Evolutionary conservation across 164 flowering plant species (phyloP).

Genomic region (Macadamia tetraphylla): DNA sequence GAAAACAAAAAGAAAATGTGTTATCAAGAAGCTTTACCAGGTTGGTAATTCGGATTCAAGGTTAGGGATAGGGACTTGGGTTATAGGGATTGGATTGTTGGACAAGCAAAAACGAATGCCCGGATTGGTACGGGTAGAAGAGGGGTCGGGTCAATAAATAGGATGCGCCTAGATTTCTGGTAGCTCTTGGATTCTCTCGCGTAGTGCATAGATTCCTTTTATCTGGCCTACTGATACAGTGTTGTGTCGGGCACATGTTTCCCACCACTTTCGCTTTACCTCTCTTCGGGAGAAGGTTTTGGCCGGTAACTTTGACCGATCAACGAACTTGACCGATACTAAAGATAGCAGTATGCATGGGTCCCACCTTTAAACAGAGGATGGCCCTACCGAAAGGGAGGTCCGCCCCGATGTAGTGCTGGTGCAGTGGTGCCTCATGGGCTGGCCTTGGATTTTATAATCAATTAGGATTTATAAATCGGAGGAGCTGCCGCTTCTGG

Average conservation of each 20-base stretch:
- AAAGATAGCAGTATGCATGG: not conserved
- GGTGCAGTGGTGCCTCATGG: not conserved
- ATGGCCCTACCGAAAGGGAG: not conserved
- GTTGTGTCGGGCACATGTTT: not conserved
- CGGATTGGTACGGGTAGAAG: no score
- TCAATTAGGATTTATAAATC: not conserved
- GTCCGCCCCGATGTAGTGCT: not conserved
- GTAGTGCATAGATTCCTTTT: not conserved
- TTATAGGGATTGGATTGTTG: no score
- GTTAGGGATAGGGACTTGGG: no score
- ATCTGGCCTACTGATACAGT: not conserved
- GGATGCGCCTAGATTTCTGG: no score
- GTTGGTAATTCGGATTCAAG: no score
- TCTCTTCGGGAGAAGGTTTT: not conserved
- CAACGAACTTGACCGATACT: not conserved
- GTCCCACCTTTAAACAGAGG: not conserved
- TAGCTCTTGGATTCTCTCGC: not conserved
- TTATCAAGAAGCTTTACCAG: no score
- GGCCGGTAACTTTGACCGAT: not conserved
- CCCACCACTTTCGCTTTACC: no score
- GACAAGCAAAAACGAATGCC: no score
- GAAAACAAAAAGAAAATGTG: no score
- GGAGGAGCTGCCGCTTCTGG: not conserved
- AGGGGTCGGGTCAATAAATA: no score
- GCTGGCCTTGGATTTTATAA: not conserved